Conservation (phyloP, 371 early-diverging fungal genomes). For the Cokeromyces recurvatus region DNA sequence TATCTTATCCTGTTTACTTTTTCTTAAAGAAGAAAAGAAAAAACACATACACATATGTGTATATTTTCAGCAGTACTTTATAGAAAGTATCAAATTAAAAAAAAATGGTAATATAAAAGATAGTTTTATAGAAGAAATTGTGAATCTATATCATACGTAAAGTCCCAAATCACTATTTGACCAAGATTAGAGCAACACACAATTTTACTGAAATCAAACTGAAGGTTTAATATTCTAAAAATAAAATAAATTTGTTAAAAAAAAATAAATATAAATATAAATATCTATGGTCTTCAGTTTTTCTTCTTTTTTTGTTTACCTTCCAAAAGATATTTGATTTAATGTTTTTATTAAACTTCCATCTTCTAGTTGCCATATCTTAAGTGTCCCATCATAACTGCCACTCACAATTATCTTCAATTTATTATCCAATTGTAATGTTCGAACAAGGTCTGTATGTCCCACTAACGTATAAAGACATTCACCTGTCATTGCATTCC, state of each 20-base stretch:
- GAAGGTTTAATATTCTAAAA: constrained; percentile 81
- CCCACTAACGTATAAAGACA: constrained; percentile 47
- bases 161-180: constrained; percentile 80
- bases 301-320: no score
- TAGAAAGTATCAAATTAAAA: neutral
- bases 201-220: constrained; percentile 76
- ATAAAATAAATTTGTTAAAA: neutral
- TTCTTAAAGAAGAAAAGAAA: no score
- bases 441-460: constrained; percentile 79
- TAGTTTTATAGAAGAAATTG: constrained; percentile 41
- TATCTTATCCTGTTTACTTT: no score
- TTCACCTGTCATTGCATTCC: constrained; percentile 70
- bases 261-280: no score
- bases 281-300: no score
- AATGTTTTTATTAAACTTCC: constrained; percentile 48
- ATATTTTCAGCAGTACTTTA: no score
- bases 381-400: constrained; percentile 81
- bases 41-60: no score
- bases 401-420: constrained; percentile 69
- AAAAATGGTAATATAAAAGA: no score
- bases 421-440: constrained; percentile 47
- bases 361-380: constrained; percentile 72
- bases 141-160: constrained; percentile 62
- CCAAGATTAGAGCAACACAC: constrained; percentile 80
- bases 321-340: constrained; percentile 57